A percentile compares a stretch with the other conserved stretches of the same genome.
phyloP scores from a whole-genome alignment of 176 grass and related monocot species.

The Stipa capillata region DNA sequence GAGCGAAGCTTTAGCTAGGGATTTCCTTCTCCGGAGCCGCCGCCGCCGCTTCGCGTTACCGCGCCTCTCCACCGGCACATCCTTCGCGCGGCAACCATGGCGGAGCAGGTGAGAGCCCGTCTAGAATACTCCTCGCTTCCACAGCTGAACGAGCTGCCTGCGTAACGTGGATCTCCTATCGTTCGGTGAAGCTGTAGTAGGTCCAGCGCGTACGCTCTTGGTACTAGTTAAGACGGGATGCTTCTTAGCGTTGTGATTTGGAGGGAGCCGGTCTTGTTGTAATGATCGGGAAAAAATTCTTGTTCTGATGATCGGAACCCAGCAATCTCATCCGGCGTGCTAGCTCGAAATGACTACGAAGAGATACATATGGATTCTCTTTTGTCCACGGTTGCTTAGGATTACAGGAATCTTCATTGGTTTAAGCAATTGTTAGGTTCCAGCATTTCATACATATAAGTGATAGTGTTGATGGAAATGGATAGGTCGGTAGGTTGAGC shows the following conservation, averaged over 20 bases:
- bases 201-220: neutral
- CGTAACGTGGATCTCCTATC: neutral
- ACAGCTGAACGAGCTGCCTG: neutral
- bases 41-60: neutral
- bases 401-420: neutral
- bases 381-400: neutral
- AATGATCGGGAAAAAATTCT: too few species aligned
- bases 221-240: neutral
- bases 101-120: slow-evolving; percentile 22
- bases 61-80: neutral
- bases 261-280: too few species aligned
- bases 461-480: neutral
- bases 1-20: neutral
- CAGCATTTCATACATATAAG: neutral
- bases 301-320: neutral
- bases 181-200: neutral
- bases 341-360: neutral
- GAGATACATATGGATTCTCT: neutral
- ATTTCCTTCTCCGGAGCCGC: neutral
- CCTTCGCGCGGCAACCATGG: slow-evolving; percentile 5
- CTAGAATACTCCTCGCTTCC: neutral
- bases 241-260: neutral
- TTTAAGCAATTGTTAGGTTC: neutral
- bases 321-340: neutral
- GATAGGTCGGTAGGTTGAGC: too few species aligned